Conservation (phyloP, 108 stramenopile species). For the Nitzschia putrida region DNA sequence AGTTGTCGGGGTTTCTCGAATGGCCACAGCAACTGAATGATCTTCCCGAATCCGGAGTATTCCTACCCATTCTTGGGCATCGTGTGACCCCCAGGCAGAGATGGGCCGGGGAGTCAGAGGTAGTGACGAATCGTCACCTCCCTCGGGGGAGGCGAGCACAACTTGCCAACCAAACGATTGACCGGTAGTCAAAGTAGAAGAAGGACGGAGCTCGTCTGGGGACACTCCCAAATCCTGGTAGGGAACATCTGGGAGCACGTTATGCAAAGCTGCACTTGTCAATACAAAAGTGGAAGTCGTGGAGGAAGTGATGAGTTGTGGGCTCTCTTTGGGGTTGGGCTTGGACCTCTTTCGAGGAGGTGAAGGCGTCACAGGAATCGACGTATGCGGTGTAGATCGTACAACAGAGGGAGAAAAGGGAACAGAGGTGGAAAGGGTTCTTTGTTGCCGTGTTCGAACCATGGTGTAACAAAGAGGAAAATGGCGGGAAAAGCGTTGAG, state of each 20-base stretch:
- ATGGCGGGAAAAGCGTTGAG: too few species aligned
- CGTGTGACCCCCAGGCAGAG: slow-evolving; percentile 85
- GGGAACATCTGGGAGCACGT: slow-evolving; percentile 23
- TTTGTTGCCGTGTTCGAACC: too few species aligned
- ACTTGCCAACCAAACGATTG: slow-evolving; percentile 83
- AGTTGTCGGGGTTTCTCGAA: slow-evolving; percentile 75
- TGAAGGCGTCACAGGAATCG: too few species aligned
- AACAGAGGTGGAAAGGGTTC: too few species aligned
- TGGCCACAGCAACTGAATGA: slow-evolving; percentile 57
- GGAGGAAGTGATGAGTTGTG: not conserved
- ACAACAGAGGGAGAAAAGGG: too few species aligned
- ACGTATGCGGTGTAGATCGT: too few species aligned
- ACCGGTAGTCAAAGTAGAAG: slow-evolving; percentile 79
- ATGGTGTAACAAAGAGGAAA: too few species aligned
- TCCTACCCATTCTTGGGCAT: slow-evolving; percentile 87
- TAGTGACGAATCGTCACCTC: not conserved
- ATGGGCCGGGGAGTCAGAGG: not conserved
- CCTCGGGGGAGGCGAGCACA: not conserved
- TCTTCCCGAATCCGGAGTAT: slow-evolving; percentile 34
- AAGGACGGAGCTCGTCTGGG: slow-evolving; percentile 75
- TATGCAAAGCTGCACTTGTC: slow-evolving; percentile 8
- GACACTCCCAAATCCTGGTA: slow-evolving; percentile 68
- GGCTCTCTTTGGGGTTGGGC: too few species aligned
- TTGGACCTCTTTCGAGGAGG: too few species aligned
- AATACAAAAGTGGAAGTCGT: not conserved